Percentiles rank a stretch among this genome's conserved stretches.
Evolutionary conservation across 495 filamentous ascomycete species (phyloP).

Genomic region (Extremus antarcticus): DNA sequence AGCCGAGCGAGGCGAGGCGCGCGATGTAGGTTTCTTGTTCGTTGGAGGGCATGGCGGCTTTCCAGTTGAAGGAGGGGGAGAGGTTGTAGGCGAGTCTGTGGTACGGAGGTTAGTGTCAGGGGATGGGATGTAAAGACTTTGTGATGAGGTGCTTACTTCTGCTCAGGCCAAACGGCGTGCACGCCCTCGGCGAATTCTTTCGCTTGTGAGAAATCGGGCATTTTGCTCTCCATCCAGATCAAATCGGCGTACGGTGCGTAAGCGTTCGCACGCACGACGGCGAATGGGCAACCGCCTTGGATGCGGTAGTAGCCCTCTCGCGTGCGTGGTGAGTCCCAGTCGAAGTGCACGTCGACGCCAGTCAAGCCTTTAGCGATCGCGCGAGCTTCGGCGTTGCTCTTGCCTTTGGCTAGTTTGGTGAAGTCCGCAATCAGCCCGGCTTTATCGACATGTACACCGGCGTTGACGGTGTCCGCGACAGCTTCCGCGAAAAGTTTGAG

Average conservation of each 20-base stretch:
- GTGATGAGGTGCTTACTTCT: slow-evolving; percentile 55
- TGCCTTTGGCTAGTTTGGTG: slow-evolving; percentile 56
- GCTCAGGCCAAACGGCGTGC: slow-evolving; percentile 88
- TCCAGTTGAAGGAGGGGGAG: slow-evolving; percentile 99
- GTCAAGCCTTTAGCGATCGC: slow-evolving; percentile 73
- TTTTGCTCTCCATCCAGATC: slow-evolving; percentile 98
- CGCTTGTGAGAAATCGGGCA: slow-evolving; percentile 85
- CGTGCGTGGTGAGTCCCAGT: slow-evolving; percentile 87
- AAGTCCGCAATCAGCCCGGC: slow-evolving; percentile 55
- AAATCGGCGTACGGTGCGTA: slow-evolving; percentile 91
- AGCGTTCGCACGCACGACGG: slow-evolving; percentile 80
- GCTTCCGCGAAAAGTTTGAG: slow-evolving; percentile 88
- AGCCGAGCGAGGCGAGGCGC: slow-evolving; percentile 75
- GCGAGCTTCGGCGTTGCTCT: slow-evolving; percentile 73
- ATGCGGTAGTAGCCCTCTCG: slow-evolving; percentile 92
- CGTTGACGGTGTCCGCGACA: slow-evolving; percentile 69
- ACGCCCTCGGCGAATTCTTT: slow-evolving; percentile 91
- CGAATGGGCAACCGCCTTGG: slow-evolving; percentile 81
- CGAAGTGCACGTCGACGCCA: slow-evolving; percentile 74
- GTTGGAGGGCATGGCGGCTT: slow-evolving; percentile 81
- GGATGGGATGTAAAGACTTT: not conserved
- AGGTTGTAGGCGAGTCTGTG: slow-evolving; percentile 86
- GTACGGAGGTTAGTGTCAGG: not conserved
- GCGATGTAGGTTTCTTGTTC: slow-evolving; percentile 97
- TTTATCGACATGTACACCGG: slow-evolving; percentile 55